Evolutionary conservation across 192 early-diverging fungal species (phyloP).

Genomic region (Phycomyces nitens): DNA sequence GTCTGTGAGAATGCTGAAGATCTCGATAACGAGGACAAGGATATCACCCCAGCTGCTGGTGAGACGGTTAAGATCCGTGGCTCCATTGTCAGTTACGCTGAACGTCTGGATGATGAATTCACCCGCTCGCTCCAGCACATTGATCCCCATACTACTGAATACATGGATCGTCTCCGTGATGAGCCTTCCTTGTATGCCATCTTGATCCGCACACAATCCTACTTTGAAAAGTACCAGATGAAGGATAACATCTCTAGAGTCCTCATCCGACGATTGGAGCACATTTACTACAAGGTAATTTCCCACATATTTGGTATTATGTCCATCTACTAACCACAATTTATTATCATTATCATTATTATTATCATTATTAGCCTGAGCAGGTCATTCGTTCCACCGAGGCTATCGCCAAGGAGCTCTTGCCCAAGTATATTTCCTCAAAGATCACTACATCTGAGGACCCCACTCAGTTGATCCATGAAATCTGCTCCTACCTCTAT

Average conservation of each 20-base stretch:
- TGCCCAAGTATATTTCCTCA: constrained; percentile 44
- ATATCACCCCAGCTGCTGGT: constrained; percentile 49
- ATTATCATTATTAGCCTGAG: constrained; percentile 64
- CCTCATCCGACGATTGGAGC: constrained; percentile 86
- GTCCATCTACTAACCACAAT: too few species aligned
- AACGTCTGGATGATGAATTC: constrained; percentile 97
- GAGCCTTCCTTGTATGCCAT: constrained; percentile 82
- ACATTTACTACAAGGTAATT: constrained; percentile 91
- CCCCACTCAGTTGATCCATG: constrained; percentile 65
- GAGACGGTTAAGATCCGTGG: constrained; percentile 68
- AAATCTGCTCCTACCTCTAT: constrained; percentile 89
- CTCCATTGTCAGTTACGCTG: constrained; percentile 81
- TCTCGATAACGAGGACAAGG: constrained; percentile 60
- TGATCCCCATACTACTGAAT: constrained; percentile 96
- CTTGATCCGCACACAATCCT: constrained; percentile 82
- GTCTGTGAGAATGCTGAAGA: constrained; percentile 71
- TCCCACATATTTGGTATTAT: too few species aligned
- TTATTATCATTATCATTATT: too few species aligned
- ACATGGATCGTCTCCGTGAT: constrained; percentile 90
- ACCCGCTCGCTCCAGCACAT: constrained; percentile 91
- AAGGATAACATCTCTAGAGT: constrained; percentile 66
- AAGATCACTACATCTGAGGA: constrained; percentile 46
- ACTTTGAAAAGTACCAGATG: constrained; percentile 70
- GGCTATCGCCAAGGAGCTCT: constrained; percentile 39
- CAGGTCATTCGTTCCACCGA: constrained; percentile 78